Evolutionary conservation across 495 filamentous ascomycete genomes (phyloP).

Genomic region (Podospora comata): DNA sequence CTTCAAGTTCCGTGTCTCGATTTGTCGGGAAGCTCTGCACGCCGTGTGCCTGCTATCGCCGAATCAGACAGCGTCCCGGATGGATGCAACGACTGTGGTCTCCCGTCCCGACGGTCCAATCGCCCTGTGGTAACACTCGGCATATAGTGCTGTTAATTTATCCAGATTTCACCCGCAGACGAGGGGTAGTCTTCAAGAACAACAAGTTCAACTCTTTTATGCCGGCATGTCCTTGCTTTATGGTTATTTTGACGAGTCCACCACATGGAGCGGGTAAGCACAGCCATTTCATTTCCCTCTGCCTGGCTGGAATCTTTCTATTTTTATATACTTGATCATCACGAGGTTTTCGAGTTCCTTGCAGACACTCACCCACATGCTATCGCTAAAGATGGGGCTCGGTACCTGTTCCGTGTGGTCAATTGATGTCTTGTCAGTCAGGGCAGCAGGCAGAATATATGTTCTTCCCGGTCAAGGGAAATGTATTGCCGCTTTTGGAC

Average conservation of each 20-base stretch:
- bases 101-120: constrained; percentile 17
- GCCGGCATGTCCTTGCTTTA: constrained; percentile 11
- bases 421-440: not conserved
- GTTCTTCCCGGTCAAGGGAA: too few relatives aligned
- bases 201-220: not conserved
- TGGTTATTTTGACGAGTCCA: not conserved
- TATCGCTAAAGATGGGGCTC: not conserved
- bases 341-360: not conserved
- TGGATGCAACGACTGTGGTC: not conserved
- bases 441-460: too few relatives aligned
- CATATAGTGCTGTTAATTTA: constrained; percentile 17
- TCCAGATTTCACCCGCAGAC: constrained; percentile 17
- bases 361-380: not conserved
- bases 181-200: not conserved
- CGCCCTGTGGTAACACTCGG: constrained; percentile 1
- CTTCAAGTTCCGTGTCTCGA: not conserved
- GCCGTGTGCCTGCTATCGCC: not conserved
- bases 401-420: not conserved
- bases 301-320: not conserved
- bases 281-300: not conserved
- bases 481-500: too few relatives aligned
- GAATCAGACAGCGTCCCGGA: constrained; percentile 14
- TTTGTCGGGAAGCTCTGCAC: not conserved
- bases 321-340: not conserved
- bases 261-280: not conserved